A percentile compares a stretch with the other conserved stretches of the same genome.
Conservation (phyloP, 1,139 yeast species). For the Yamadazyma diospyri region DNA sequence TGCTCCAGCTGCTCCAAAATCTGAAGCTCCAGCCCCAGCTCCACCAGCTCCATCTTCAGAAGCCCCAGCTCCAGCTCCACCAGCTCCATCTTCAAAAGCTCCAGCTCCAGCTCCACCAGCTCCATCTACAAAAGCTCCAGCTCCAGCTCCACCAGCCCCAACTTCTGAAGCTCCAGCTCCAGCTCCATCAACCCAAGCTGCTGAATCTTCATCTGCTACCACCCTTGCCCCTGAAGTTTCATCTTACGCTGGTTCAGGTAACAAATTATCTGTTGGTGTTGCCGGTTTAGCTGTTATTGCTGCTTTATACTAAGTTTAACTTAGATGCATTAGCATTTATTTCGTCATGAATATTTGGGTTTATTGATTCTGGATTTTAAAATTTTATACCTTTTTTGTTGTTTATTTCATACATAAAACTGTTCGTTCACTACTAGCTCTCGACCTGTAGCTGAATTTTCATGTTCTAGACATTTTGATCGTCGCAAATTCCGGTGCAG, state of each 20-base stretch:
- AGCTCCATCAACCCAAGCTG: constrained; percentile 13
- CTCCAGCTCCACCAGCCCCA: constrained; percentile 4
- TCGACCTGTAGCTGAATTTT: not conserved
- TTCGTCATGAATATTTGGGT: constrained; percentile 4
- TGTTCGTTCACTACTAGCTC: not conserved
- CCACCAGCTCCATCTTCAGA: constrained; percentile 5
- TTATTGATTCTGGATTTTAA: constrained; percentile 12
- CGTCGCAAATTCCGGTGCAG: not conserved
- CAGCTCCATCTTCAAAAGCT: constrained; percentile 3
- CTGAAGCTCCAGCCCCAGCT: constrained; percentile 4
- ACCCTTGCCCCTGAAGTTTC: constrained; percentile 21
- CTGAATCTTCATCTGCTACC: constrained; percentile 12
- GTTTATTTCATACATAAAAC: constrained; percentile 2
- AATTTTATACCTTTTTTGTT: constrained; percentile 6
- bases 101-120: constrained; percentile 1
- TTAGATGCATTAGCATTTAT: constrained; percentile 4
- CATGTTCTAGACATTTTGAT: not conserved
- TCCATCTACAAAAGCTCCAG: not conserved
- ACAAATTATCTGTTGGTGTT: constrained; percentile 15
- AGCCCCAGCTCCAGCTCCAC: not conserved
- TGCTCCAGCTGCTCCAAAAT: constrained; percentile 20
- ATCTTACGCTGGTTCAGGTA: constrained; percentile 20
- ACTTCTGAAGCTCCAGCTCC: constrained; percentile 9
- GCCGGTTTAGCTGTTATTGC: constrained; percentile 19
- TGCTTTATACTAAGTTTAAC: constrained; percentile 15